Conservation (phyloP, 2,329 filamentous ascomycete species). For the Alternaria incomplexa region DNA sequence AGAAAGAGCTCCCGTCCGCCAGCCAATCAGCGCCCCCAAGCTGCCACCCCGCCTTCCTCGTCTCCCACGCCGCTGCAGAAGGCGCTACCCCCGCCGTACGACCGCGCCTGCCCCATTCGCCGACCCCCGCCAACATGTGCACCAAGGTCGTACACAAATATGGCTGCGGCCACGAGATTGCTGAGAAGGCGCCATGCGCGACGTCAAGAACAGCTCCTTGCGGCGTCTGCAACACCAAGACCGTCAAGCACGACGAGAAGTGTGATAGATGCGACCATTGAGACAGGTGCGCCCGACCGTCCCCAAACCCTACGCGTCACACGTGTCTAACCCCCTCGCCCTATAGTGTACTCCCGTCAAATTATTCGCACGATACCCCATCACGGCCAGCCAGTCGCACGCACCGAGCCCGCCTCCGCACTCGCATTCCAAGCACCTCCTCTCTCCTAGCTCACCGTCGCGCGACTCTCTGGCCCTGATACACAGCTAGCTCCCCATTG, state of each 20-base stretch:
- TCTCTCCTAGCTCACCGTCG: slow-evolving; percentile 26
- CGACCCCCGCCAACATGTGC: slow-evolving; percentile 50
- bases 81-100: slow-evolving; percentile 29
- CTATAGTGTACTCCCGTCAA: slow-evolving; percentile 36
- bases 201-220: slow-evolving; percentile 52
- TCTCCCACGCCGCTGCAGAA: slow-evolving; percentile 26
- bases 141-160: slow-evolving; percentile 56
- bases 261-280: slow-evolving; percentile 55
- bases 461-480: slow-evolving; percentile 29
- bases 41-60: slow-evolving; percentile 31
- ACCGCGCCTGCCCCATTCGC: slow-evolving; percentile 22
- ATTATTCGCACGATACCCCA: slow-evolving; percentile 43
- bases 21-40: slow-evolving; percentile 34
- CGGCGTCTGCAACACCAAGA: slow-evolving; percentile 51
- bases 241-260: slow-evolving; percentile 56
- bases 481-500: slow-evolving; percentile 23
- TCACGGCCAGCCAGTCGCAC: slow-evolving; percentile 40
- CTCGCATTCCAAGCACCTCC: slow-evolving; percentile 33
- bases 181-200: slow-evolving; percentile 55
- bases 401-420: slow-evolving; percentile 29
- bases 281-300: slow-evolving; percentile 38
- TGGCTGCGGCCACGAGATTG: slow-evolving; percentile 53
- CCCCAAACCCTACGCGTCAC: slow-evolving; percentile 19
- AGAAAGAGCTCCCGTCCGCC: slow-evolving; percentile 27
- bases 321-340: slow-evolving; percentile 35